Conservation (phyloP, 2,329 filamentous ascomycete species). For the Penicillium sp. region DNA sequence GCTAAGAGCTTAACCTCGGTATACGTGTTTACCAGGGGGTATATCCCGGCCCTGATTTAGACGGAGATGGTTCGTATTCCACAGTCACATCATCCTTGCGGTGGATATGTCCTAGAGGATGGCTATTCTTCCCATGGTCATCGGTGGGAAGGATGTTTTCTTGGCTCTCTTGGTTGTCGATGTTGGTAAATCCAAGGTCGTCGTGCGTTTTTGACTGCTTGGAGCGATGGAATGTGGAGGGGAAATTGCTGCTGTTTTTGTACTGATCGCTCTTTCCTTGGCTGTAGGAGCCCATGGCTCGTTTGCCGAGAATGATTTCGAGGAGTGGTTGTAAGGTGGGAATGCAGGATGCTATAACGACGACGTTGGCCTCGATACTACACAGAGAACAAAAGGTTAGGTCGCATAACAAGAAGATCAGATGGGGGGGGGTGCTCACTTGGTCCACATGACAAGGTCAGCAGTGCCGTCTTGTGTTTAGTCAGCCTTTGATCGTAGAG, state of each 20-base stretch:
- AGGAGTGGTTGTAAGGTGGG: slow-evolving; percentile 35
- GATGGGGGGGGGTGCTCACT: slow-evolving; percentile 28
- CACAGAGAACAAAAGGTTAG: not conserved
- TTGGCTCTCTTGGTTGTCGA: slow-evolving; percentile 21
- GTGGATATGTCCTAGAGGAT: slow-evolving; percentile 10
- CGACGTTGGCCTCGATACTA: slow-evolving; percentile 34
- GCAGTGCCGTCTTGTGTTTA: slow-evolving; percentile 34
- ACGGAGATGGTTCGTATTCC: slow-evolving; percentile 8
- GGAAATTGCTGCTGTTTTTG: slow-evolving; percentile 12
- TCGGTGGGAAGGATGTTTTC: slow-evolving; percentile 24
- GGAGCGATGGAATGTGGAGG: slow-evolving; percentile 9
- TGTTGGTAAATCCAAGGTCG: slow-evolving; percentile 17
- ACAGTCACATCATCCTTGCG: slow-evolving; percentile 21
- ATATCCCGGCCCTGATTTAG: not conserved
- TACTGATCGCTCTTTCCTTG: slow-evolving; percentile 10
- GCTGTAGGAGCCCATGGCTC: slow-evolving; percentile 16
- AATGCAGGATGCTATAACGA: slow-evolving; percentile 38
- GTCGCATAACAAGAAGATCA: not conserved
- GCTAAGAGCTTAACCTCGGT: not conserved
- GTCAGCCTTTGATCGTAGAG: not conserved
- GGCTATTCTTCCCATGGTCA: not conserved
- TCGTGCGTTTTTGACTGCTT: slow-evolving; percentile 8
- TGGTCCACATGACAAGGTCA: slow-evolving; percentile 49
- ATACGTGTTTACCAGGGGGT: not conserved
- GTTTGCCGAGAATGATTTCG: slow-evolving; percentile 27